Base-by-base conservation (phyloP, 306 rosid species). In the Biancaea sappan region DNA sequence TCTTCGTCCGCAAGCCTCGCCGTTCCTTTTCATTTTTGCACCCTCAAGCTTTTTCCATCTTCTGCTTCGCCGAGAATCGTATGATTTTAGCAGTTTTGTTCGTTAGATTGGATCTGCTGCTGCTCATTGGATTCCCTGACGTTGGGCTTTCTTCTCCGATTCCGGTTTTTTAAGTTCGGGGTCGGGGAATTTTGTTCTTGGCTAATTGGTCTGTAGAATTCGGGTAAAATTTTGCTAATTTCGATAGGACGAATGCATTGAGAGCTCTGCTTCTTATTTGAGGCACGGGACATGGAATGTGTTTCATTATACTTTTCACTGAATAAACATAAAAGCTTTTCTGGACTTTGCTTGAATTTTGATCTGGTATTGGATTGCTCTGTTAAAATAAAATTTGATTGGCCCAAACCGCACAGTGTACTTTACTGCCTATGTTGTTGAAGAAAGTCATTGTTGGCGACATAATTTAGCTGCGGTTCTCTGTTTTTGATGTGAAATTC, bases 101-200 rank as follows among this genome's bases (percentile, higher is more conserved):
- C 59, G 1, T 72, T 65, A 29, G 84, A 57, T 75, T 83, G 84
- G 81, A 76, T 80, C 84, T 62, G 84, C 75, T 71, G 44, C 67
- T 28, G 52, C 47, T 69, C 57, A 8, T 71, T 61, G 40, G 64
- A 52, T 29, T 73, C 64, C 26, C 13, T 16, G 10, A 28, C 54
- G 32, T 69, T 46, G 35, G 67, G 32, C 67, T 83, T 66, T 57
- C 64, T 29, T 18, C 83, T 21, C 62, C 79, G 50, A 8, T 73
- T 32, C 21, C 66, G 35, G 76, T 73, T 73, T 65, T 65, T 50
- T 61, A 19, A 11, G 44, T n/a, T 71, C 75, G 40, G 35, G 28
- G 44, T 29, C 47, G 12, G 43, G 47, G 12, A 60, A 19, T 31
- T 71, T 16, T 8, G 22, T 11, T n/a, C 5, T 29, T 8, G 34